Conservation (phyloP, 495 filamentous ascomycete species). For the Annulohypoxylon maeteangense region DNA sequence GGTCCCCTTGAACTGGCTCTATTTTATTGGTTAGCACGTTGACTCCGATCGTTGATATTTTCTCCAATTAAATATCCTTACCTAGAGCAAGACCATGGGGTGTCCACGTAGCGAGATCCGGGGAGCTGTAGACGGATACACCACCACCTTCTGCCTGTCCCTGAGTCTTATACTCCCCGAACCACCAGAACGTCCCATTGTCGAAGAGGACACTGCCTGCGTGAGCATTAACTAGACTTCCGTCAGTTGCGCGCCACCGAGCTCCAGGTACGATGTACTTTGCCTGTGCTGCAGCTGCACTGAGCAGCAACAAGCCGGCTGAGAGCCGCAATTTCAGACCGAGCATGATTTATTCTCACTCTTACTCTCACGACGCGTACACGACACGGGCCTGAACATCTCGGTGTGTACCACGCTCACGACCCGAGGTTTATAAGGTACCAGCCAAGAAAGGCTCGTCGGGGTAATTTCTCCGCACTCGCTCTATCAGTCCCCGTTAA, state of each 20-base stretch:
- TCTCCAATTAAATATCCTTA: slow-evolving; percentile 4
- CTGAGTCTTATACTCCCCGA: slow-evolving; percentile 59
- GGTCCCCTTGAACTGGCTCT: slow-evolving; percentile 52
- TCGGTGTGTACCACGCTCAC: slow-evolving; percentile 9
- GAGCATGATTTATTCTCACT: slow-evolving; percentile 25
- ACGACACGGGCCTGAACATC: neutral
- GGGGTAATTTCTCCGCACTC: slow-evolving; percentile 42
- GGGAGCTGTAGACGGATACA: slow-evolving; percentile 55
- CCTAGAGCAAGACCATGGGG: slow-evolving; percentile 53
- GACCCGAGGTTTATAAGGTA: slow-evolving; percentile 26
- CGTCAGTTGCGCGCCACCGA: slow-evolving; percentile 56
- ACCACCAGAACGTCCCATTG: slow-evolving; percentile 56
- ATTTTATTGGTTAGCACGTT: slow-evolving; percentile 1
- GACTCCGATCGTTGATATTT: neutral
- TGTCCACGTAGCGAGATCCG: slow-evolving; percentile 56
- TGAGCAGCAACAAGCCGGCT: slow-evolving; percentile 30
- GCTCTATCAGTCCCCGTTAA: slow-evolving; percentile 33
- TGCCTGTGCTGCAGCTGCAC: slow-evolving; percentile 32
- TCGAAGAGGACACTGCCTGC: slow-evolving; percentile 52
- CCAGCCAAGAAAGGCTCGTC: slow-evolving; percentile 30
- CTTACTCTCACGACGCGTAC: neutral
- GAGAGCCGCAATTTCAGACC: slow-evolving; percentile 10
- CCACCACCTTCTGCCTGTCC: slow-evolving; percentile 57
- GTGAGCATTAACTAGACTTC: slow-evolving; percentile 57
- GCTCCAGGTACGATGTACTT: slow-evolving; percentile 60